Evolutionary conservation across 768 basidiomycete genomes (phyloP).

Genomic region (Sporobolomyces phaffii): DNA sequence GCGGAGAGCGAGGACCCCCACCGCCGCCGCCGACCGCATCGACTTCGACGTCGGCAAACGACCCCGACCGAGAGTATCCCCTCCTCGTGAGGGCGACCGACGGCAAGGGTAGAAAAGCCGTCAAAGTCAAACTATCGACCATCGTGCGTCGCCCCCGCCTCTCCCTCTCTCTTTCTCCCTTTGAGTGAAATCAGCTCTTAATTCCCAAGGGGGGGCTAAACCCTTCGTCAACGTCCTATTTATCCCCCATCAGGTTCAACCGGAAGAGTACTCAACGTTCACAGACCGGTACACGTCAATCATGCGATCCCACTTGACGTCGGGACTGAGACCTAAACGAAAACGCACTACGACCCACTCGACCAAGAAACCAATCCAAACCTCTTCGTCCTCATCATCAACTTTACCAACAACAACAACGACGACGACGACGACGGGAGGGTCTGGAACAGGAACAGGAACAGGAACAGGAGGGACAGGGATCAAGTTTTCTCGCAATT

Average conservation of each 20-base stretch:
- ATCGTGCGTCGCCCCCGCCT: conserved; percentile 9
- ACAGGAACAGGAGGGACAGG: neutral
- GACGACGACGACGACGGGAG: neutral
- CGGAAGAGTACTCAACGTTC: conserved; percentile 23
- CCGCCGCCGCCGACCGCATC: neutral
- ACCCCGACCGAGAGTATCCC: conserved; percentile 11
- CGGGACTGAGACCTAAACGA: conserved; percentile 26
- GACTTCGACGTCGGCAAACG: neutral
- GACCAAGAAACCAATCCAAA: conserved; percentile 9
- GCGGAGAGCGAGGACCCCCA: too few relatives aligned
- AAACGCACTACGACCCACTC: conserved; percentile 1
- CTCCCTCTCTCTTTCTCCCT: neutral
- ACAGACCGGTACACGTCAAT: conserved; percentile 11
- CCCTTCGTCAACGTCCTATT: too few relatives aligned
- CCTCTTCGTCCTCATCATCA: neutral
- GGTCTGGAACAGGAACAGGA: neutral
- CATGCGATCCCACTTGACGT: conserved; percentile 11
- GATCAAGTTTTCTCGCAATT: neutral
- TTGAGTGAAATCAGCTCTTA: too few relatives aligned
- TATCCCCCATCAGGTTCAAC: conserved; percentile 36
- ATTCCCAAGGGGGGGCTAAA: too few relatives aligned
- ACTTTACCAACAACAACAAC: neutral
- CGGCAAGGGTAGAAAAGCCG: conserved; percentile 22
- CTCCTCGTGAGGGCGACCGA: conserved; percentile 31
- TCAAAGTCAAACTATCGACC: conserved; percentile 30